phyloP scores from a whole-genome alignment of 805 yeast species.

The Candida xiaguanensis region DNA sequence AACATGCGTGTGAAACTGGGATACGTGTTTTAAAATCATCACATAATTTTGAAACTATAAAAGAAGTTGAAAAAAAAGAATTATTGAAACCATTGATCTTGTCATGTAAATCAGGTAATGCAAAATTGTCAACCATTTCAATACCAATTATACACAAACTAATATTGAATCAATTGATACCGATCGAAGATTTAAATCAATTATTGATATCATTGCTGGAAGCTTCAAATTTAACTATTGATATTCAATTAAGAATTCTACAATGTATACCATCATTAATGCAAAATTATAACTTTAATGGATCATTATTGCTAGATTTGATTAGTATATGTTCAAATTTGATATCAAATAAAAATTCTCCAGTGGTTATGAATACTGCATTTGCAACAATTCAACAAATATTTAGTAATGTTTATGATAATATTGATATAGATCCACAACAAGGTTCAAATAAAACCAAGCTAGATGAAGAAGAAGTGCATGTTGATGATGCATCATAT shows the following conservation, averaged over 20 bases:
- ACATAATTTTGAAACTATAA: constrained; percentile 7
- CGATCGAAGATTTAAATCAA: constrained; percentile 47
- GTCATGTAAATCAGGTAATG: constrained; percentile 71
- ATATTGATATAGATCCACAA: constrained; percentile 36
- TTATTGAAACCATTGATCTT: constrained; percentile 56
- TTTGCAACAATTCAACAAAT: constrained; percentile 90
- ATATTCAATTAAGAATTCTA: constrained; percentile 79
- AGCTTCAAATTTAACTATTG: constrained; percentile 72
- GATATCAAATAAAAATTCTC: constrained; percentile 63
- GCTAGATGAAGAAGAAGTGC: constrained; percentile 39
- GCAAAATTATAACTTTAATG: constrained; percentile 62
- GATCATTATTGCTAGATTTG: constrained; percentile 52
- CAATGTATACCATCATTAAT: constrained; percentile 78
- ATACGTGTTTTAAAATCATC: constrained; percentile 12
- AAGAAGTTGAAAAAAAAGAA: constrained; percentile 11
- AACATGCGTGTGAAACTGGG: constrained; percentile 38
- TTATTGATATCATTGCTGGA: constrained; percentile 68
- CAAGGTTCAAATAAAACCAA: constrained; percentile 14
- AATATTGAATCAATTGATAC: constrained; percentile 51
- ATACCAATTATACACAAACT: constrained; percentile 67
- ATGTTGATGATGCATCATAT: constrained; percentile 50
- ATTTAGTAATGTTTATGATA: constrained; percentile 73
- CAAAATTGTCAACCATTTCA: constrained; percentile 68
- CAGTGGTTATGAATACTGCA: constrained; percentile 84
- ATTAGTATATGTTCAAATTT: constrained; percentile 69